Evolutionary conservation across 768 basidiomycete genomes (phyloP).

Genomic region (Pleurotus tuoliensis): DNA sequence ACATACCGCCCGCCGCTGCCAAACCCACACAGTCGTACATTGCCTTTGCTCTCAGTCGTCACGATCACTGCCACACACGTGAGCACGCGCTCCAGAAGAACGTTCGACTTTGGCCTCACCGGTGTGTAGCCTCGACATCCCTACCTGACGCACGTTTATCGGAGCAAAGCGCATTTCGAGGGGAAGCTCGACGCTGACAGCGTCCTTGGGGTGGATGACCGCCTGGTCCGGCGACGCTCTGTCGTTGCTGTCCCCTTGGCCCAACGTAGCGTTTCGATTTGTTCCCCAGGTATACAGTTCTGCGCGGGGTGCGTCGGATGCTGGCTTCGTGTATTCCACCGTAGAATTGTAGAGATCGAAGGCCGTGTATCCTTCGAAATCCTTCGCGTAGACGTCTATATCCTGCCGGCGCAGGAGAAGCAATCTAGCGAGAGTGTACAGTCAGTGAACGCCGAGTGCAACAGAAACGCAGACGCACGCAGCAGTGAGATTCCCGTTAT

Average conservation of each 20-base stretch:
- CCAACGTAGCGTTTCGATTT: slow-evolving; percentile 81
- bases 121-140: slow-evolving; percentile 91
- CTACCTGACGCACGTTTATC: slow-evolving; percentile 58
- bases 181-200: slow-evolving; percentile 17
- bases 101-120: slow-evolving; percentile 31
- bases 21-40: slow-evolving; percentile 85
- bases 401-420: slow-evolving; percentile 74
- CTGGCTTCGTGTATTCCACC: slow-evolving; percentile 66
- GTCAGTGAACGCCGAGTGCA: slow-evolving; percentile 7
- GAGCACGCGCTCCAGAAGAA: not conserved
- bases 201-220: slow-evolving; percentile 37
- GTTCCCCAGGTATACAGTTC: slow-evolving; percentile 56
- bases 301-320: slow-evolving; percentile 25
- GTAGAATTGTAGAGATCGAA: slow-evolving; percentile 95
- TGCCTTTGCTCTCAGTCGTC: slow-evolving; percentile 69
- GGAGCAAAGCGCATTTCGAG: slow-evolving; percentile 55
- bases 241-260: slow-evolving; percentile 76
- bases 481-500: slow-evolving; percentile 68
- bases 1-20: slow-evolving; percentile 79
- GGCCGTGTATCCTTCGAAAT: slow-evolving; percentile 85
- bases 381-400: slow-evolving; percentile 69
- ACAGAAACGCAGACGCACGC: slow-evolving; percentile 41
- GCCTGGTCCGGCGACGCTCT: slow-evolving; percentile 78
- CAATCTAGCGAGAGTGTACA: slow-evolving; percentile 41
- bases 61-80: slow-evolving; percentile 39